These are phyloP conservation scores for Bolboschoenoplectus hybrid DNA, from an alignment of 202 grass and related monocot genomes.

Conservation along the genomic window DNA sequence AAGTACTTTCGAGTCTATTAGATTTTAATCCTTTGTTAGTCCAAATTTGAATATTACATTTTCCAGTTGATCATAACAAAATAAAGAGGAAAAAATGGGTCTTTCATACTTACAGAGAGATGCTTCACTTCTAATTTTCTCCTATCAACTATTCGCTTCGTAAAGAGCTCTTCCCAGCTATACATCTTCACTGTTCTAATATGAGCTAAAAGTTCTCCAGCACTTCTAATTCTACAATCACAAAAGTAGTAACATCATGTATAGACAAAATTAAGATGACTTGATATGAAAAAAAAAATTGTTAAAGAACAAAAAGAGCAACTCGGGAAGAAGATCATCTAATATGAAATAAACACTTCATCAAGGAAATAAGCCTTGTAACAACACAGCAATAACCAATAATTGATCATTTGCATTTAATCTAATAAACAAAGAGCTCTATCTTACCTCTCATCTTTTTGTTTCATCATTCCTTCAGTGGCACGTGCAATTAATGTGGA, in stretches of 20 bases:
- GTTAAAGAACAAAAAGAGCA: slow-evolving; percentile 17
- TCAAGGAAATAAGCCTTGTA: slow-evolving; percentile 1
- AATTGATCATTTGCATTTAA: not conserved
- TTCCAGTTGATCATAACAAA: slow-evolving; percentile 22
- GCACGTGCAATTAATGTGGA: slow-evolving; percentile 80
- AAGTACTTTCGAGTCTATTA: slow-evolving; percentile 91
- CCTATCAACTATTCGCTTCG: slow-evolving; percentile 66
- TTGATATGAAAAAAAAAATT: slow-evolving; percentile 26
- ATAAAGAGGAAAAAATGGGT: not conserved
- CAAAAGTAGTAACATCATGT: not conserved
- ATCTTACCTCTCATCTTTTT: slow-evolving; percentile 86
- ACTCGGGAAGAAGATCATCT: not conserved
- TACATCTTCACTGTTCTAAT: slow-evolving; percentile 99
- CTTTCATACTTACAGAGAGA: slow-evolving; percentile 68
- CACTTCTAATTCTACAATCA: slow-evolving; percentile 76
- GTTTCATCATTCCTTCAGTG: slow-evolving; percentile 95
- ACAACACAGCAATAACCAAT: not conserved
- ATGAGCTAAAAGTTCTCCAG: slow-evolving; percentile 85
- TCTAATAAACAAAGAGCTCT: slow-evolving; percentile 20
- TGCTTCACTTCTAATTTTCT: slow-evolving; percentile 91
- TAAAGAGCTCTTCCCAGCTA: slow-evolving; percentile 90
- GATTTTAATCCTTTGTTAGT: slow-evolving; percentile 39
- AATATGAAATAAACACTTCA: slow-evolving; percentile 20
- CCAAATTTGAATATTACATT: slow-evolving; percentile 11
- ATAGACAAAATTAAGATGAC: not conserved